A percentile compares a stretch with the other conserved stretches of the same genome.
Evolutionary conservation across 176 grass and related monocot genomes (phyloP).

Genomic region (Tillandsia fasciculata): DNA sequence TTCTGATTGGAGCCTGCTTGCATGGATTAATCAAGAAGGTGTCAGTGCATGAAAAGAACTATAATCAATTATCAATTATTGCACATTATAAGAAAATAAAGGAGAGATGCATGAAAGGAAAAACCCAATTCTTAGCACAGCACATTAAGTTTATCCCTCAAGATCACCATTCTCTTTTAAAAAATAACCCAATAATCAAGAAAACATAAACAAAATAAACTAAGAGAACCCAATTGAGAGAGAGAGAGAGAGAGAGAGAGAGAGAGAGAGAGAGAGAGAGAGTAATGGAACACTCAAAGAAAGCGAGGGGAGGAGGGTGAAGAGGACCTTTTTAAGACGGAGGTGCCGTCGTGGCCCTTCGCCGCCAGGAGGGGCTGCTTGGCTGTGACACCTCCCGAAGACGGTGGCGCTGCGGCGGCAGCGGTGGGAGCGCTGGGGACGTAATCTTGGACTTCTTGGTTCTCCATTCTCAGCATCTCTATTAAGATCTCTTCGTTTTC

Average conservation of each 20-base stretch:
- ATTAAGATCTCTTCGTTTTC: conserved; percentile 17
- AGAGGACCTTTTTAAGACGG: conserved; percentile 50
- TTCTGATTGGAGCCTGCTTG: conserved; percentile 74
- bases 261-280: not conserved
- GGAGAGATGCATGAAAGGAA: too few species aligned
- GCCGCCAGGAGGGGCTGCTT: conserved; percentile 32
- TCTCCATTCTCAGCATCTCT: conserved; percentile 49
- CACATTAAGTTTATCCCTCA: too few species aligned
- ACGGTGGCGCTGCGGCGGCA: not conserved
- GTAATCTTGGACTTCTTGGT: conserved; percentile 55
- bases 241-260: not conserved
- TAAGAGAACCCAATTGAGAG: not conserved
- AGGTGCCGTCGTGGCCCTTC: conserved; percentile 59
- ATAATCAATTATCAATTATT: not conserved
- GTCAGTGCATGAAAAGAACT: not conserved
- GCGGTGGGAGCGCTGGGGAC: conserved; percentile 33
- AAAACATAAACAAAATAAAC: not conserved
- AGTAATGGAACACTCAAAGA: not conserved
- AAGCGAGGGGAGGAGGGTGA: not conserved
- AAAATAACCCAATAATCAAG: not conserved
- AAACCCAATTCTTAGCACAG: too few species aligned
- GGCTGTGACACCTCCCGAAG: not conserved
- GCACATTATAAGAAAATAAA: too few species aligned
- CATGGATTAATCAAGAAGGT: not conserved
- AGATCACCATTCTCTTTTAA: not conserved